These are phyloP conservation scores for Brassica hybrid DNA, from an alignment of 441 rosid species.

Conservation along the genomic window DNA sequence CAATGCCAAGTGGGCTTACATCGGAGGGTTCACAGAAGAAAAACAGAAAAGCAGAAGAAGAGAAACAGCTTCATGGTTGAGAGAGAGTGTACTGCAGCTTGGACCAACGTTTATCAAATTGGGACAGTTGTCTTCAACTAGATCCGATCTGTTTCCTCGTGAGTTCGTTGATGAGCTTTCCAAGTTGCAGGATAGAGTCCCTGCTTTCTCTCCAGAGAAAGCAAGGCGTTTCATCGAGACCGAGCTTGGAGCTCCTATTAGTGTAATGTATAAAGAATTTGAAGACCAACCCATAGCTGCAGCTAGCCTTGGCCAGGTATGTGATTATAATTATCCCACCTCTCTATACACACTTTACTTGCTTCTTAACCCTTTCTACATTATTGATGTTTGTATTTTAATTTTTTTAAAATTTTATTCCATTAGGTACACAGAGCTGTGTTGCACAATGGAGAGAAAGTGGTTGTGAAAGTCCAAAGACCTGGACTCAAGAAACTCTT, in stretches of 20 bases:
- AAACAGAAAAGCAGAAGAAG: slow-evolving; percentile 81
- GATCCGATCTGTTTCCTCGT: slow-evolving; percentile 87
- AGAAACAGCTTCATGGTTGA: slow-evolving; percentile 88
- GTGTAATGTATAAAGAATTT: slow-evolving; percentile 72
- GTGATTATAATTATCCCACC: slow-evolving; percentile 34
- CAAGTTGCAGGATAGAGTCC: slow-evolving; percentile 95
- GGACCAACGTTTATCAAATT: slow-evolving; percentile 98
- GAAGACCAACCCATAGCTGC: slow-evolving; percentile 98
- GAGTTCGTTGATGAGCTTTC: slow-evolving; percentile 97
- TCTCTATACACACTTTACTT: neutral
- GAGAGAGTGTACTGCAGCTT: slow-evolving; percentile 87
- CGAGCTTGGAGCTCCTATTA: slow-evolving; percentile 83
- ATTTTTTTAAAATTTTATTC: slow-evolving; percentile 26
- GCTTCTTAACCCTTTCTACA: neutral
- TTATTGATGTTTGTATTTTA: slow-evolving; percentile 42
- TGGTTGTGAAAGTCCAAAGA: slow-evolving; percentile 91
- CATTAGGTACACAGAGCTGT: slow-evolving; percentile 90
- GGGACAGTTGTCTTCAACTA: slow-evolving; percentile 91
- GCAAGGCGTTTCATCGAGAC: slow-evolving; percentile 71
- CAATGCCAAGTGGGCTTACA: slow-evolving; percentile 88
- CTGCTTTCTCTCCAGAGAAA: slow-evolving; percentile 88
- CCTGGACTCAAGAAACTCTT: slow-evolving; percentile 95
- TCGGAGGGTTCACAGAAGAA: slow-evolving; percentile 75
- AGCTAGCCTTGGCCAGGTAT: slow-evolving; percentile 99
- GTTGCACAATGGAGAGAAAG: slow-evolving; percentile 88